Evolutionary conservation across 495 filamentous ascomycete genomes (phyloP), one percentile per base, ranked within the genome.

Genomic region (Neohortaea acidophila): DNA sequence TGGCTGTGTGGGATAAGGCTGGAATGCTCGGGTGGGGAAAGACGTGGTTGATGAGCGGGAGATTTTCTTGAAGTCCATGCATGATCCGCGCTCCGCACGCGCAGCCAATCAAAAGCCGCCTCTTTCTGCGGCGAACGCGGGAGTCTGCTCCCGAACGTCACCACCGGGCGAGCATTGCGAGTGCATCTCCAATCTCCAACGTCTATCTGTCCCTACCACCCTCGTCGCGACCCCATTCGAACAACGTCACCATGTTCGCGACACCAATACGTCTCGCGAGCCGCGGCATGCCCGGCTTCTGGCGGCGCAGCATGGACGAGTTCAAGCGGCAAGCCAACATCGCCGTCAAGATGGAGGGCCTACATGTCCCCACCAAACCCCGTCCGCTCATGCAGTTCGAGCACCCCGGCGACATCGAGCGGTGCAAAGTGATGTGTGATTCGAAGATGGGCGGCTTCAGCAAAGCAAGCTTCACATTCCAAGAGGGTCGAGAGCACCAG

Each of bases 361-460:
- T 79, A 46, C 68, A 62, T 32, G 61, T 59, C 5, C 61, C 76
- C 32, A 62, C 61, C 9, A 62, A 62, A 15, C 70, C 76, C 28
- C 68, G 68, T 49, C 59, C 67, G 28, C 66, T 84, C 32, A 64
- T 77, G 50, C 51, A 60, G 51, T 81, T 96, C 63, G 68, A 74
- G 61, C 61, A 72, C 39, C 67, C 73, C 27, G 60, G 68, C 9
- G 67, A 71, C 10, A 52, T 84, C 22, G 55, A 67, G 13, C 62
- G 62, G 26, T 87, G 80, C 67, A 92, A 87, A 53, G 65, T 77
- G 37, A 84, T 96, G 73, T 79, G 72, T 54, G 89, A 97, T 55
- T 13, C 29, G 18, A 81, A 86, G 49, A 78, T 92, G 6, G 89
- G 87, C 44, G 89, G 87, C 31, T 82, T 69, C 63, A 91, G 84